Evolutionary conservation across 805 yeast genomes (phyloP), one percentile per base, ranked within the genome.

Genomic region (Candida schatavii): DNA sequence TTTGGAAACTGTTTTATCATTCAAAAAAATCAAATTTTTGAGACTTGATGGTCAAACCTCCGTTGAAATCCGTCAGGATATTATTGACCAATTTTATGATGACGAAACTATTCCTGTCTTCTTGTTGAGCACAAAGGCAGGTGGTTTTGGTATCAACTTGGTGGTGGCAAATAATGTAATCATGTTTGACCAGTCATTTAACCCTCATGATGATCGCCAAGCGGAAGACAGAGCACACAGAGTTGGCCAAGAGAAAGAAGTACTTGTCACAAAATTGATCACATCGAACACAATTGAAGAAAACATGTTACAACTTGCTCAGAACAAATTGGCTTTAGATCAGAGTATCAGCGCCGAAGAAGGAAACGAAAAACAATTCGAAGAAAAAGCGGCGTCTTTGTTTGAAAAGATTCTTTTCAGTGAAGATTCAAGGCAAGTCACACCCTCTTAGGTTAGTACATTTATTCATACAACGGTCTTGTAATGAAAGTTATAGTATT

Each of bases 141-240:
- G 99, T 58, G 99, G 99, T 1, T 93, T 93, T 65, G 99, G 99
- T 44, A 93, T 93, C 64, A 93, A 93, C 57, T 74, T 93, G 54
- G 93, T 95, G 1, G 93, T 96, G 57, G 98, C 99, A 5, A 91
- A 88, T 58, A 80, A 83, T 46, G 99, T 93, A 2, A 74, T 93
- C 40, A 86, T 93, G 25, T 90, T 83, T 57, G 99, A 93, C 59
- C 91, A 89, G 59, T 83, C 95, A 39, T 93, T 93, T 69, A 93
- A 93, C 57, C 99, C 99, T 0, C 99, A 93, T 62, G 99, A 93
- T 61, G 99, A 93, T 58, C 85, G 85, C 57, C 99, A 93, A 67
- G 99, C 99, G 2, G 98, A 95, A 59, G 99, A 93, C 62, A 79
- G 99, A 58, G 96, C 98, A 0, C 99, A 93, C 62, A 78, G 99